Base-by-base conservation (phyloP, 768 basidiomycete species). In the Tricholoma hemisulphureum region DNA sequence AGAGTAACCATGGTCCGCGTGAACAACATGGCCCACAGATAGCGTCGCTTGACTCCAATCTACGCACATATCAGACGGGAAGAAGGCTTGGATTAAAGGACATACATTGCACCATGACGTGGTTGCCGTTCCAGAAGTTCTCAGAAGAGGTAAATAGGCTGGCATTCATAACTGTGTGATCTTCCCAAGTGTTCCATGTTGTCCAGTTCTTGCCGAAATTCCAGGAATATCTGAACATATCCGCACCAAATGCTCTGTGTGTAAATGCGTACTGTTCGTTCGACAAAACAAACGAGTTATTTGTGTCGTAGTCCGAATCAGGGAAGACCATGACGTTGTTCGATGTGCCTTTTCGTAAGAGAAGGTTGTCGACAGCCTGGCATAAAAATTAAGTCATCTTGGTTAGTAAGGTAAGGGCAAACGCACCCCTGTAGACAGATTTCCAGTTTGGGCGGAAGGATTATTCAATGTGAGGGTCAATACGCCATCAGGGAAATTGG, bases 311-410 rank as follows among this genome's bases (percentile, higher is more conserved):
- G 67, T 95, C 93, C 37, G 84, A 81, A 20, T 82, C 78, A 0
- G 92, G 91, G 80, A 89, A 95, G n/a, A 97, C 86, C 78, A 97
- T 87, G 18, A 88, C 81, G 66, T 97, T 96, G 64, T 82, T 71
- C 2, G 81, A 58, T 13, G 79, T 64, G 37, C 95, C 95, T 71
- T 95, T 95, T 63, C 95, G 84, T 56, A 96, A 62, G 32, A 96
- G 70, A 28, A 96, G 75, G 66, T 87, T 89, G 70, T 96, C 94
- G 34, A 77, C 73, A n/a, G 79, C 73, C 85, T 89, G 67, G 49
- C 46, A 35, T 48, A 48, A 52, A 51, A 57, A 49, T 61, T 53
- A 64, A 58, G 34, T 41, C 60, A n/a, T 9, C 55, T 20, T 52
- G 48, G 10, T 45, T n/a, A 57, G 43, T 55, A 18, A 56, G 55